Conservation (phyloP, 805 yeast genomes). For the Ogataea nakhonphanomensis region DNA sequence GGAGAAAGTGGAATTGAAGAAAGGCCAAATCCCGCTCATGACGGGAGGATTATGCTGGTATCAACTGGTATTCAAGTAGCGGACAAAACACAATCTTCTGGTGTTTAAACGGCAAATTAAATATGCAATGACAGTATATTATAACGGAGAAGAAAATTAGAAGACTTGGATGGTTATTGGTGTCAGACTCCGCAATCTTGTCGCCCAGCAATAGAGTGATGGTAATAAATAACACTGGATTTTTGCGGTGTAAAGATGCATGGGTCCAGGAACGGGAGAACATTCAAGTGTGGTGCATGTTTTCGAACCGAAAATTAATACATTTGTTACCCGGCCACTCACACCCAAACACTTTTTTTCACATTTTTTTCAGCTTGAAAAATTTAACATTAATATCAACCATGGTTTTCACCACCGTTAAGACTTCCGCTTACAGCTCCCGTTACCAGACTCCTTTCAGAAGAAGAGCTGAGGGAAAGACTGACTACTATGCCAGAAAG, state of each 20-base stretch:
- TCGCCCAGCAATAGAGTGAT: too few relatives aligned
- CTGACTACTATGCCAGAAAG: conserved; percentile 99
- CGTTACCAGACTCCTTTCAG: conserved; percentile 99
- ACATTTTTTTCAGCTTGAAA: conserved; percentile 7
- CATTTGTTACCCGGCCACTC: conserved; percentile 15
- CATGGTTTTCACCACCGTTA: conserved; percentile 76
- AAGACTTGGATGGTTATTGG: too few relatives aligned
- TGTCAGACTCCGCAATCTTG: too few relatives aligned
- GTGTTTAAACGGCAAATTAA: too few relatives aligned
- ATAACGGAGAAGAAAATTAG: too few relatives aligned
- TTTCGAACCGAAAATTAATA: too few relatives aligned
- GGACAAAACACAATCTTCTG: too few relatives aligned
- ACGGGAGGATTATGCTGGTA: conserved; percentile 1
- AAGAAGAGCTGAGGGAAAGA: conserved; percentile 99
- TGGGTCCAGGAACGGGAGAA: background rate
- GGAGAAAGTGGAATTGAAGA: conserved; percentile 35
- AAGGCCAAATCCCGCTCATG: conserved; percentile 40
- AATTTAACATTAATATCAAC: conserved; percentile 23
- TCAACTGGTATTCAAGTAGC: too few relatives aligned
- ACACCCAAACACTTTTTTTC: conserved; percentile 3
- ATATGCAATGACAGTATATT: too few relatives aligned
- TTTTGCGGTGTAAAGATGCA: conserved; percentile 6
- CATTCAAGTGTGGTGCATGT: background rate
- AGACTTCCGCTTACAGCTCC: conserved; percentile 94
- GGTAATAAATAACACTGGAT: too few relatives aligned